Percentiles rank a stretch among this genome's conserved stretches.
Evolutionary conservation across 352 stramenopile species (phyloP).

Genomic region (Sclerospora graminicola): DNA sequence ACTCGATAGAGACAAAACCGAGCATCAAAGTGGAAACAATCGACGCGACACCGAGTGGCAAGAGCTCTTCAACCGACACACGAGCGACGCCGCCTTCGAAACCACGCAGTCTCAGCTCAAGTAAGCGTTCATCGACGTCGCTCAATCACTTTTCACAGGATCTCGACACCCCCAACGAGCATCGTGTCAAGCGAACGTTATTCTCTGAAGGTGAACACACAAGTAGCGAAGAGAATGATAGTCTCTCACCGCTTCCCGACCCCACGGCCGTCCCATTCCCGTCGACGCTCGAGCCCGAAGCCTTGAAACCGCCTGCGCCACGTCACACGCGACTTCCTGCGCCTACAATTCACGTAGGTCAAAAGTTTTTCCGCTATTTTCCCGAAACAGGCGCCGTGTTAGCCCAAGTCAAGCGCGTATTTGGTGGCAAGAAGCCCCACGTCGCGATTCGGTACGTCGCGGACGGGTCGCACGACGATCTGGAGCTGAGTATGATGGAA

Average conservation of each 20-base stretch:
- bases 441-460: conserved; percentile 55
- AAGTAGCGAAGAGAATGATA: conserved; percentile 53
- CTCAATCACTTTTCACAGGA: conserved; percentile 6
- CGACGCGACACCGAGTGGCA: conserved; percentile 7
- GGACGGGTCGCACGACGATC: conserved; percentile 38
- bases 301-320: conserved; percentile 38
- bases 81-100: conserved; percentile 40
- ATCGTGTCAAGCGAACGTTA: conserved; percentile 51
- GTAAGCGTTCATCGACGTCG: conserved; percentile 15
- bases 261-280: no score
- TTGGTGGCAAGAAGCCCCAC: conserved; percentile 72
- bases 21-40: conserved; percentile 1
- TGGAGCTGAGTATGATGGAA: conserved; percentile 61
- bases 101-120: conserved; percentile 34
- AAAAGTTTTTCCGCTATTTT: conserved; percentile 73
- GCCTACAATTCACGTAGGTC: conserved; percentile 44
- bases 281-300: conserved; percentile 25
- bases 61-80: conserved; percentile 4
- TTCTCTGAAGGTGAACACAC: conserved; percentile 47
- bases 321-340: conserved; percentile 36
- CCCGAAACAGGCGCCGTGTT: conserved; percentile 42
- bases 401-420: conserved; percentile 60
- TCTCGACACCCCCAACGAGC: conserved; percentile 2
- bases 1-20: conserved; percentile 4
- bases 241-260: no score